Base-by-base conservation (phyloP, 2,329 filamentous ascomycete genomes). In the Aspergillus viridinutans region DNA sequence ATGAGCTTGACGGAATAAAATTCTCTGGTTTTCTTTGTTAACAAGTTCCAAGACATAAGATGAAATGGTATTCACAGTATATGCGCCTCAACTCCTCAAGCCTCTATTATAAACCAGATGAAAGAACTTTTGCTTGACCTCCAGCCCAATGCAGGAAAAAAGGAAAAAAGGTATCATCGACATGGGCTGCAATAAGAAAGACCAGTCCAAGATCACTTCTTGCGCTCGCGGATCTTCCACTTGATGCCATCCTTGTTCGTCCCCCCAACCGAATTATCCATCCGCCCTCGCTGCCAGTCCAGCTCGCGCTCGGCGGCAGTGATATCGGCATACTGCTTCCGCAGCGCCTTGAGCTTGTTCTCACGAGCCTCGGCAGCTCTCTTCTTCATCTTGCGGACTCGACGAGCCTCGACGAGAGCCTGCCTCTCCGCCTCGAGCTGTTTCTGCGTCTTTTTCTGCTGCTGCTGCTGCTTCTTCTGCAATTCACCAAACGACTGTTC, bases 191-290 rank as follows among this genome's bases (percentile, higher is more conserved):
- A 38, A 17, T 7, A 26, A 49, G 25, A 25, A 20, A 48, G 42
- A 55, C 23, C 25, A 20, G 23, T 20, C 26, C 20, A 5, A 25
- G 25, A 63, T 65, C 57, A 67, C 62, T 56, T 61, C 76, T 86
- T 87, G 62, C 85, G 76, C 74, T 85, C 83, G 55, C 84, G 75
- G 48, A 84, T 75, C 76, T 86, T 87, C 78, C 84, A 88, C 65
- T 85, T 86, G 64, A 84, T 75, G 8, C 85, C 85, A 56, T 82
- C 76, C 72, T 86, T 86, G 71, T 86, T 87, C 54, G 82, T 77
- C 0, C 85, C 85, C 20, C 84, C 85, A 3, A 84, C 75, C 1
- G 78, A 81, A 58, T 82, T 81, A 61, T 79, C 81, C 84, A 87
- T 87, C 69, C 81, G 82, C 9, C 81, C 84, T 49, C 84, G 77